Base-by-base conservation (phyloP, 257 asterid genomes). In the Solanum pinnatisectum region DNA sequence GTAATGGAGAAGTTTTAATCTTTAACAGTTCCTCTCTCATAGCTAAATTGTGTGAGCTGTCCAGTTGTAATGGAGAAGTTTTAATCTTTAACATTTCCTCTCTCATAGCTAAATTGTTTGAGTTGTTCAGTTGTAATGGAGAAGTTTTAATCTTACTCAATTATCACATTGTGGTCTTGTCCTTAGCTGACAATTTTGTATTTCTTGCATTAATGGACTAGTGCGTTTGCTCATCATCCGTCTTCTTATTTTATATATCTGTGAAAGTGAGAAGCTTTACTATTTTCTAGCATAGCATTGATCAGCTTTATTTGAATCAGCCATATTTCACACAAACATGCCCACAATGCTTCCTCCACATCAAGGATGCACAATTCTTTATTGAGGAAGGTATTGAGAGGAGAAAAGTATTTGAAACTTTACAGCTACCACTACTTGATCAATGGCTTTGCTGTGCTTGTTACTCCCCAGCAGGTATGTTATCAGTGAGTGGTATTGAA, bases 361-460 rank as follows among this genome's bases (percentile, higher is more conserved):
- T 93, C 95, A n/a, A 95, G 96, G 4, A 32, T 92, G 81, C 99
- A 97, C 44, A 94, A 96, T 91, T 94, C 98, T 89, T 89, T 97
- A 49, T 89, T 97, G 88, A 92, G 92, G 88, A 90, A 67, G 89
- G 93, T 74, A 20, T 90, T 97, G 44, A 90, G 84, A 87, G 99
- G 99, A 36, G 96, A 96, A 91, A 94, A 91, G 89, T 97, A 96
- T 90, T 90, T 96, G 65, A 97, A 96, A 92, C 92, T 97, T n/a
- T 95, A 95, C 91, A 95, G 99, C 95, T 97, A 97, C 93, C 98
- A 93, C 88, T 97, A 89, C 91, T 93, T 97, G 87, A 94, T 97
- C 90, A 96, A 97, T 78, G 99, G 99, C 32, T 97, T 97, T 85
- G 95, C 98, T 11, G 99, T 95, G 87, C 95, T 97, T 6, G 97